Percentiles rank a stretch among this genome's conserved stretches.
These are phyloP conservation scores for Articulospora tetracladia DNA, from an alignment of 495 filamentous ascomycete species.

Conservation along the genomic window DNA sequence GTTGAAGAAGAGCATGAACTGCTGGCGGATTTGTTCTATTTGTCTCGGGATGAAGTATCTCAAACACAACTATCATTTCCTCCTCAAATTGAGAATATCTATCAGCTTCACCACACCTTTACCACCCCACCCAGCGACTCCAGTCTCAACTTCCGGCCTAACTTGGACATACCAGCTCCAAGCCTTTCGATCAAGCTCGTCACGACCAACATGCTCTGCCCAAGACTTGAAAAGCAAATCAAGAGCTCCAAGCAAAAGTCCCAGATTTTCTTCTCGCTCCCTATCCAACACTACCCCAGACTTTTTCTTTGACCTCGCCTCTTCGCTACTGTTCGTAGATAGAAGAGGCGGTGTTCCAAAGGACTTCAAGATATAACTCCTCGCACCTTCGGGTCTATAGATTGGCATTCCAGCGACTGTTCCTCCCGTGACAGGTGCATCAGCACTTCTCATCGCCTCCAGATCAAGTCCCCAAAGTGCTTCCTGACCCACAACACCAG, in stretches of 20 bases:
- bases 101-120: conserved; percentile 64
- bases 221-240: conserved; percentile 69
- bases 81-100: conserved; percentile 61
- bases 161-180: conserved; percentile 80
- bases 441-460: conserved; percentile 51
- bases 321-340: conserved; percentile 5
- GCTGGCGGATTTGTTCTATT: not conserved
- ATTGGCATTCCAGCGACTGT: conserved; percentile 49
- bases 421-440: conserved; percentile 31
- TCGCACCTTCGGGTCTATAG: conserved; percentile 59
- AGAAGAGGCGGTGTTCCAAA: conserved; percentile 42
- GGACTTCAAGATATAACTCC: conserved; percentile 55
- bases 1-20: not conserved
- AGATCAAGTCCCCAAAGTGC: conserved; percentile 79
- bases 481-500: conserved; percentile 38
- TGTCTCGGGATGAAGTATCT: not conserved
- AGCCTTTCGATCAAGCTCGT: conserved; percentile 68
- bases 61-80: conserved; percentile 28
- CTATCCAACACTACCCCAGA: conserved; percentile 38
- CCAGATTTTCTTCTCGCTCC: conserved; percentile 64
- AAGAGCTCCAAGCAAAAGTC: conserved; percentile 59
- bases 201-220: conserved; percentile 47
- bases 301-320: conserved; percentile 34
- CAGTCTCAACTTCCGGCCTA: conserved; percentile 66
- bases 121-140: conserved; percentile 74